Evolutionary conservation across 805 yeast genomes (phyloP), one percentile per base, ranked within the genome.

Genomic region (Metschnikowia peoriensis): DNA sequence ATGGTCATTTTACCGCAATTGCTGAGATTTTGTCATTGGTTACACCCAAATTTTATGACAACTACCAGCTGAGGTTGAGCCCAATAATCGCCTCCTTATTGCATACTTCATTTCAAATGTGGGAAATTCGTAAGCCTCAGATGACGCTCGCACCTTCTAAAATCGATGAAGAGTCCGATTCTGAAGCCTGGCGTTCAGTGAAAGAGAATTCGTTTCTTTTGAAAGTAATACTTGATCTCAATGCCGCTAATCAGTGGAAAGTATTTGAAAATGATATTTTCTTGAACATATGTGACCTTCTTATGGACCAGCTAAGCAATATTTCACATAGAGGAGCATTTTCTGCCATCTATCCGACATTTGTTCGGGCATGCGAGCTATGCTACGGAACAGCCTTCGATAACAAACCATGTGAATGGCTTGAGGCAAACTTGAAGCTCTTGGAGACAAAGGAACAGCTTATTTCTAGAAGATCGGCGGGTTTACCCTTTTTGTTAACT

Each of bases 251-350:
- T 39, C 47, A 46, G 22, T 46, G 50, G 47, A 39, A 14, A 6
- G 44, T 61, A 8, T 44, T 79, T 1, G 52, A 60, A 1, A 63
- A 66, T 14, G 59, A 57, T 2, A 39, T 43, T 7, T 62, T 79
- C n/a, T 46, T 72, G 12, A 45, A 56, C 4, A 59, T 76, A 32
- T 89, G 94, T 10, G 76, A 79, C 1, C 61, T 85, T 6, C 66
- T 89, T 2, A 75, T 87, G 52, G 78, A 72, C 10, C 96, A 91
- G 64, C 71, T 94, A 37, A 78, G 89, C 3, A 75, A 83, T 0
- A 85, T 92, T 17, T 81, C 92, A 43, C 98, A 94, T 61, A 79
- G 96, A 55, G 98, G 98, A 34, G 97, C 97, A 0, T 89, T 93
- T 56, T 85, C 96, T 9, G 84, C 97, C 0, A 86, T 92, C 0